These are phyloP conservation scores for Melastoma malabathricum DNA, from an alignment of 345 rosid species.

Conservation along the genomic window DNA sequence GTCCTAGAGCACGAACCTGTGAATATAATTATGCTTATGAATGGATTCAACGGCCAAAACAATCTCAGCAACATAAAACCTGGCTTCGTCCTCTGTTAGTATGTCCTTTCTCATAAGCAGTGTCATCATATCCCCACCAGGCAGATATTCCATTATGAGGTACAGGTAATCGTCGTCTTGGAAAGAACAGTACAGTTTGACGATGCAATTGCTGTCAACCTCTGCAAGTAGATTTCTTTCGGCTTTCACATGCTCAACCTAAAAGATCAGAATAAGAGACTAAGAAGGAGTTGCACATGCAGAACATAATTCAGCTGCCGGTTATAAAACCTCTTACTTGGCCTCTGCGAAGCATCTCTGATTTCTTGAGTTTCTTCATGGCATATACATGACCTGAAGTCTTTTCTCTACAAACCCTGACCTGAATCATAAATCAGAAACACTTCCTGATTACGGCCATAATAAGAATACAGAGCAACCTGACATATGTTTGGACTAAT, in stretches of 20 bases:
- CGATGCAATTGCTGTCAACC: slow-evolving; percentile 95
- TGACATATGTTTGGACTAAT: too few species aligned
- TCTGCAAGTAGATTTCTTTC: slow-evolving; percentile 94
- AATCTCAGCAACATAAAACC: slow-evolving; percentile 78
- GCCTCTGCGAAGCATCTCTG: slow-evolving; percentile 99
- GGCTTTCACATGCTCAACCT: slow-evolving; percentile 96
- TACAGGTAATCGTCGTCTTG: slow-evolving; percentile 88
- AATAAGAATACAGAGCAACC: too few species aligned
- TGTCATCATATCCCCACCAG: slow-evolving; percentile 99
- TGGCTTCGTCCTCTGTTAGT: slow-evolving; percentile 75
- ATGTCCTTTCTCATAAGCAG: slow-evolving; percentile 93
- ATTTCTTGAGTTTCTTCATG: slow-evolving; percentile 42
- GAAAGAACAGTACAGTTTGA: slow-evolving; percentile 83
- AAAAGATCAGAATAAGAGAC: slow-evolving; percentile 2
- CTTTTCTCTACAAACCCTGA: slow-evolving; percentile 82
- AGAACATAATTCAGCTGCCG: background rate
- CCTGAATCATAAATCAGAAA: slow-evolving; percentile 36
- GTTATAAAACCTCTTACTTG: slow-evolving; percentile 34
- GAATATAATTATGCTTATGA: slow-evolving; percentile 83
- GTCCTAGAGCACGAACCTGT: slow-evolving; percentile 37
- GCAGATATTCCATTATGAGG: slow-evolving; percentile 90
- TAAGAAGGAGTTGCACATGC: background rate
- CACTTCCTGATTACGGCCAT: background rate
- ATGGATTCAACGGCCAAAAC: slow-evolving; percentile 88
- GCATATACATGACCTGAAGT: slow-evolving; percentile 84